Evolutionary conservation across 768 basidiomycete species (phyloP), one percentile per base, ranked within the genome.

Genomic region (Suillus paluster): DNA sequence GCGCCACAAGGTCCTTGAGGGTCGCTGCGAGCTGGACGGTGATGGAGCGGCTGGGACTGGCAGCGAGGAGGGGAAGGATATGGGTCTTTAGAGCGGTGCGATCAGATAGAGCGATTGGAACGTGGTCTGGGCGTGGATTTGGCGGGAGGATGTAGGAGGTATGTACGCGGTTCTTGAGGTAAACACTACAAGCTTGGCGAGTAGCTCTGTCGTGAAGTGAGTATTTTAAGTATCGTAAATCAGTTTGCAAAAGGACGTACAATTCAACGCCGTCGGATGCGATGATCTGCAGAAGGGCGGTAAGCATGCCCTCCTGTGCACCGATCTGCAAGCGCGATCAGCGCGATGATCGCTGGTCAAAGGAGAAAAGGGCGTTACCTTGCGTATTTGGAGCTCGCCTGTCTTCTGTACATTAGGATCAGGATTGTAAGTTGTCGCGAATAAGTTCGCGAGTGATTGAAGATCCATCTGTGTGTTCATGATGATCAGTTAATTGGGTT

Each of bases 391-490:
- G 34, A 95, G 85, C 75, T 97, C 94, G 49, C 88, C 91, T 41
- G 91, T 80, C 71, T 92, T 92, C 67, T 94, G 88, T 63, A 90
- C 84, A 79, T 95, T 95, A 57, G 94, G 92, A 77, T 97, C 91
- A 7, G 90, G 83, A 70, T 84, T 91, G 77, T 86, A 89, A 8
- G 92, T 93, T 36, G 89, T 88, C 7, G 90, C 83, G 70, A 95
- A 94, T 55, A 95, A 86, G 67, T 85, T 84, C 9, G 90, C 88
- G 59, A 95, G 80, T 15, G 86, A 84, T 72, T 89, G 88, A 54
- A 91, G 79, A 75, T 92, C 91, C 91, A 92, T 91, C 63, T 71
- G 63, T 54, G 38, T 19, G 14, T 56, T 14, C 38, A 55, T 60
- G 21, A 38, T 55, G n/a, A 36, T 56, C 11, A 60, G 57, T 21